Base-by-base conservation (phyloP, 2,329 filamentous ascomycete species). In the Ophiocordyceps australis region DNA sequence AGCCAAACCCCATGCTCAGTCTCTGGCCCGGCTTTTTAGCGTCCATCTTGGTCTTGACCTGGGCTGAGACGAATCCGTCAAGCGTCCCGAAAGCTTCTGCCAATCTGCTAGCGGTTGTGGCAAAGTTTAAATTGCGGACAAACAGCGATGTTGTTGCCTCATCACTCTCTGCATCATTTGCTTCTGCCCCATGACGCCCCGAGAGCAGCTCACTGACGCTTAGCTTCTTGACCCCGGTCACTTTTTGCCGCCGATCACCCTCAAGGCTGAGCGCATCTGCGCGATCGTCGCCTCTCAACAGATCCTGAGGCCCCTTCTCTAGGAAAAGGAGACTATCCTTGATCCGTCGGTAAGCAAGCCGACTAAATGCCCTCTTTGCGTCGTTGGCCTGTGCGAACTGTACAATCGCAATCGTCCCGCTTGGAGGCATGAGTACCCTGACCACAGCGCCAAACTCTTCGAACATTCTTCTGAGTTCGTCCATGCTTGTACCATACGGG, bases 1-100 rank as follows among this genome's bases (percentile, higher is more conserved):
- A 98, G 23, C 85, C 89, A 46, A 92, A 98, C 20, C 89, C 89
- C 85, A 95, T 94, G 46, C 85, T 94, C 28, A 98, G 68, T 4
- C 77, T 66, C 49, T 92, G 76, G 7, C 79, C 81, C 12, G 80
- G 74, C 43, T 77, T 79, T 58, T 93, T 94, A n/a, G 83, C 69
- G 45, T 98, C 83, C 20, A 73, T 68, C 55, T 91, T 93, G 14
- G 82, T 94, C 57, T 94, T 94, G 36, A 98, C 83, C 35, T 72
- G 69, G 16, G 83, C 86, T 30, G 79, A 82, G 35, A 89, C 60
- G 51, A 95, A 95, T 27, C 89, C 89, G 39, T 83, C 77, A 28
- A 95, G 59, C 28, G 79, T 64, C 34, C 68, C 64, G 55, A 95
- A 95, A 14, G 72, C 65, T 40, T 85, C 76, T 7, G 70, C 68